Conservation (phyloP, 2,329 filamentous ascomycete species). For the Talaromyces amestolkiae region DNA sequence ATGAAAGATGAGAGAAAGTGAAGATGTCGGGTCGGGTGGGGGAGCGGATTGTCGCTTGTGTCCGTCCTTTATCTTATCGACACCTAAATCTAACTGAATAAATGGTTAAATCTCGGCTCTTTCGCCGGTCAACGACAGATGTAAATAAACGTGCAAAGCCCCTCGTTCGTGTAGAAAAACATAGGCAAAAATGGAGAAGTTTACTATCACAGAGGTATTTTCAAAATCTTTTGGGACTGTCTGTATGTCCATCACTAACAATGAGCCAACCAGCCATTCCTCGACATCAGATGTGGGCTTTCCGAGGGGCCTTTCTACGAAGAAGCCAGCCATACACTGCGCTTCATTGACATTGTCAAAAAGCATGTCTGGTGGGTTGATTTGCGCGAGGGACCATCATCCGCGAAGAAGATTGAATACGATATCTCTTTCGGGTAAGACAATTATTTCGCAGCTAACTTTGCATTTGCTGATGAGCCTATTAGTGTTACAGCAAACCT, state of each 20-base stretch:
- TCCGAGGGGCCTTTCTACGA: conserved; percentile 31
- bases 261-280: conserved; percentile 22
- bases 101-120: not conserved
- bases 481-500: conserved; percentile 69
- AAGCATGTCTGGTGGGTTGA: conserved; percentile 44
- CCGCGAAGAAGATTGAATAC: conserved; percentile 55
- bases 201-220: conserved; percentile 17
- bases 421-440: conserved; percentile 46
- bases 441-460: not conserved
- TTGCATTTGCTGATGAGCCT: not conserved
- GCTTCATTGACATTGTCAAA: conserved; percentile 56
- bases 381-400: conserved; percentile 33
- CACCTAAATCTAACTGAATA: not conserved
- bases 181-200: conserved; percentile 14
- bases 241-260: not conserved
- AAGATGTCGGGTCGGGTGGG: not conserved
- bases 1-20: not conserved
- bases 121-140: not conserved
- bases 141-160: not conserved
- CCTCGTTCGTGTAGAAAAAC: not conserved
- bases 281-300: conserved; percentile 25
- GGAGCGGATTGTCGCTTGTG: not conserved
- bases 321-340: conserved; percentile 26
- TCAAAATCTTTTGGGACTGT: not conserved
- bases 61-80: not conserved